These are phyloP conservation scores for Yamadazyma friedrichii DNA, from an alignment of 1,139 yeast genomes.

Conservation along the genomic window DNA sequence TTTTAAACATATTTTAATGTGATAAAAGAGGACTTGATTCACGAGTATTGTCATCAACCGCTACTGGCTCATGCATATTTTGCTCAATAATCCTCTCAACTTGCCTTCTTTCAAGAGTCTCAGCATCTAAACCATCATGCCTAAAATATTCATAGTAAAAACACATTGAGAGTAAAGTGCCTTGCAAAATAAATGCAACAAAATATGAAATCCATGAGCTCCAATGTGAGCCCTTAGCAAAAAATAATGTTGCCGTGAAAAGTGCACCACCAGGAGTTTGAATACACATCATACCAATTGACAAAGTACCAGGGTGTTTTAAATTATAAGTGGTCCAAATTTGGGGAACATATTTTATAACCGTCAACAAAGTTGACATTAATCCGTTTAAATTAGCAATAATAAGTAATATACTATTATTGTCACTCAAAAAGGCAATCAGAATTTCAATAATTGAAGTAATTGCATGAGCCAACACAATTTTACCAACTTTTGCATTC, in stretches of 20 bases:
- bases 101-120: slow-evolving; percentile 29
- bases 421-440: slow-evolving; percentile 27
- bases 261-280: slow-evolving; percentile 90
- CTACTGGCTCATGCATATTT: slow-evolving; percentile 15
- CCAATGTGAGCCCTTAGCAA: slow-evolving; percentile 80
- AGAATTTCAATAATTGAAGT: slow-evolving; percentile 34
- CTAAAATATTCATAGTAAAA: slow-evolving; percentile 38
- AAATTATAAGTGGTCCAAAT: slow-evolving; percentile 64
- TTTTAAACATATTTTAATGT: not conserved
- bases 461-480: slow-evolving; percentile 35
- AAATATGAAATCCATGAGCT: slow-evolving; percentile 83
- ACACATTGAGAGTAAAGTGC: slow-evolving; percentile 35
- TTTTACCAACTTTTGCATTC: slow-evolving; percentile 41
- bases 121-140: slow-evolving; percentile 27
- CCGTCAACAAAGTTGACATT: slow-evolving; percentile 59
- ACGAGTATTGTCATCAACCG: not conserved
- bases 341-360: slow-evolving; percentile 80
- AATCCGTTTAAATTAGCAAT: slow-evolving; percentile 66
- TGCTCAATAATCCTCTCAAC: slow-evolving; percentile 33
- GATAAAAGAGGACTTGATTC: slow-evolving; percentile 4
- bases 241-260: slow-evolving; percentile 69
- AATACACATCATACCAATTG: slow-evolving; percentile 78
- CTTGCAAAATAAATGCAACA: slow-evolving; percentile 70
- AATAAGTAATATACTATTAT: slow-evolving; percentile 20
- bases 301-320: slow-evolving; percentile 78